Percentiles rank a stretch among this genome's conserved stretches.
Evolutionary conservation across 2,329 filamentous ascomycete genomes (phyloP).

Genomic region (Calonectria pseudoturangicola): DNA sequence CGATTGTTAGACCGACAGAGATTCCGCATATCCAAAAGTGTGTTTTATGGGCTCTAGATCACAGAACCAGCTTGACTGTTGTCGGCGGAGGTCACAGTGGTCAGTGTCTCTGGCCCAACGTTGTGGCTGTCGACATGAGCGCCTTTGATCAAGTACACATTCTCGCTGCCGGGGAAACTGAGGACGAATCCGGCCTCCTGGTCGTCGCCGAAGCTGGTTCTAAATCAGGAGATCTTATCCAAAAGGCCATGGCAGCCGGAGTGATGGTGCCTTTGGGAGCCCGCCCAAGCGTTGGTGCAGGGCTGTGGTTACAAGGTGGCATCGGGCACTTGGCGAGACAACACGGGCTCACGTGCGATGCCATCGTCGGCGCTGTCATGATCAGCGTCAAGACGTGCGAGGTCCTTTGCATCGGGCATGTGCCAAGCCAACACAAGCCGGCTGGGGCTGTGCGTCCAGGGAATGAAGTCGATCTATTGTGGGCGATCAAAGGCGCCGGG

Average conservation of each 20-base stretch:
- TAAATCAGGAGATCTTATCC: slow-evolving; percentile 72
- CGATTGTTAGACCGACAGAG: slow-evolving; percentile 66
- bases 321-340: slow-evolving; percentile 75
- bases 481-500: slow-evolving; percentile 75
- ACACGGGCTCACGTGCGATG: slow-evolving; percentile 75
- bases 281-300: slow-evolving; percentile 78
- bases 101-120: slow-evolving; percentile 72
- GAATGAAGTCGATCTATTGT: slow-evolving; percentile 72
- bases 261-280: slow-evolving; percentile 76
- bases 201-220: slow-evolving; percentile 74
- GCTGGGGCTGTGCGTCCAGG: slow-evolving; percentile 62
- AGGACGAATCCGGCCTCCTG: slow-evolving; percentile 52
- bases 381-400: slow-evolving; percentile 69
- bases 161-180: slow-evolving; percentile 51
- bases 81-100: slow-evolving; percentile 76
- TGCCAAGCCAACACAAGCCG: slow-evolving; percentile 68
- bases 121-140: slow-evolving; percentile 75
- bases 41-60: slow-evolving; percentile 72
- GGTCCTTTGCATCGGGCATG: slow-evolving; percentile 70
- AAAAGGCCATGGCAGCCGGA: slow-evolving; percentile 65
- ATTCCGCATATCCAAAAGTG: slow-evolving; percentile 72
- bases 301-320: slow-evolving; percentile 79
- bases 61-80: slow-evolving; percentile 67
- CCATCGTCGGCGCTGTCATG: slow-evolving; percentile 76
- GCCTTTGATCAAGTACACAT: slow-evolving; percentile 72